Base-by-base conservation (phyloP, 2,329 filamentous ascomycete species). In the Raffaelea albimanens region DNA sequence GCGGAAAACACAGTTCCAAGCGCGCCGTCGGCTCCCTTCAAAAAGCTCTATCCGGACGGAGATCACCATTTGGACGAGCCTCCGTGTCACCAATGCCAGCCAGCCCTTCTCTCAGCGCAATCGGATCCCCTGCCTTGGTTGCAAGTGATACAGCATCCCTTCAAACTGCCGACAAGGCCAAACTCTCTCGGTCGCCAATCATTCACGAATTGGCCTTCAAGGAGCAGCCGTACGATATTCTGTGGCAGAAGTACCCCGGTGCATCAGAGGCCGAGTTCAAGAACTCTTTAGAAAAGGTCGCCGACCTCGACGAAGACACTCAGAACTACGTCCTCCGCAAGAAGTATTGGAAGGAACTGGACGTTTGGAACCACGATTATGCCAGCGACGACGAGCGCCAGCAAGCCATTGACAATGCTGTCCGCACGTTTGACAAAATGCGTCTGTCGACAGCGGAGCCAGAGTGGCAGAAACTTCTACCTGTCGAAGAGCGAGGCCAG, bases 331-430 rank as follows among this genome's bases (percentile, higher is more conserved):
- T 66, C 31, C 62, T 83, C 55, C 71, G 73, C 51, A 78, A 76
- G 62, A 63, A 68, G 21, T 76, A 71, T 52, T 83, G 74, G 72
- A 81, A 74, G 60, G 80, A 83, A 53, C 68, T 83, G 14, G 78
- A 83, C 54, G 75, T 82, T 20, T 83, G 75, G 71, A 73, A 70
- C 49, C 81, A 80, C 59, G 65, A 73, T 23, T 83, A 83, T 57
- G 65, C 67, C 40, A 67, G 61, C 34, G 62, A 70, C 18, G 70
- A 74, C 29, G 71, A 79, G 51, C 73, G 80, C 25, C 69, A 87
- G 59, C 64, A 71, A 56, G 72, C 76, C 52, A 74, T 83, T 58
- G 69, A 85, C 62, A 73, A 80, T 54, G 79, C 80, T 14, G 69
- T 81, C 49, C 72, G 68, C 50, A 66, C 72, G 46, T 83, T 75